Evolutionary conservation across 768 basidiomycete species (phyloP).

Genomic region (Amanita rimosa): DNA sequence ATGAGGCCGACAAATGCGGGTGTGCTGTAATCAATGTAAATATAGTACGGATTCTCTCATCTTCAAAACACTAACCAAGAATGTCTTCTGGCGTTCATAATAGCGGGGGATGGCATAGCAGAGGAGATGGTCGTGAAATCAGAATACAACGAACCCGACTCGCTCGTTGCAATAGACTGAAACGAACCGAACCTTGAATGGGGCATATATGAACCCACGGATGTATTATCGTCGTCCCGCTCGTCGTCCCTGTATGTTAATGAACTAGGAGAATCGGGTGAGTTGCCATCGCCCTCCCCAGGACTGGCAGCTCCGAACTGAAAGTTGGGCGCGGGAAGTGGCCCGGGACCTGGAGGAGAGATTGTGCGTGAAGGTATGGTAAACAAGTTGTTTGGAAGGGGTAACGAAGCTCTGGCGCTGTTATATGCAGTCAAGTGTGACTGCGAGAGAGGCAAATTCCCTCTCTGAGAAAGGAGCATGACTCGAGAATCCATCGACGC

Average conservation of each 20-base stretch:
- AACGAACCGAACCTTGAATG: constrained; percentile 53
- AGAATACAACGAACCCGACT: constrained; percentile 41
- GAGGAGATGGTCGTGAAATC: constrained; percentile 24
- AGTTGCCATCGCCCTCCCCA: constrained; percentile 39
- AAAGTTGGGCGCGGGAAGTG: constrained; percentile 50
- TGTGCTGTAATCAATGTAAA: constrained; percentile 14
- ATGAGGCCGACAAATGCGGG: constrained; percentile 30
- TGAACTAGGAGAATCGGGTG: constrained; percentile 38
- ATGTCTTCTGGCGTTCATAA: constrained; percentile 19
- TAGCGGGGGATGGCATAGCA: constrained; percentile 10
- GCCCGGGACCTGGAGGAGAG: constrained; percentile 37
- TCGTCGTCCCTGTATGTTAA: constrained; percentile 38
- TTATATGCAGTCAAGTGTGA: constrained; percentile 32
- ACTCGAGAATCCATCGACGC: constrained; percentile 29
- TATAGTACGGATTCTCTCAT: constrained; percentile 6
- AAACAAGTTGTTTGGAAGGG: constrained; percentile 36
- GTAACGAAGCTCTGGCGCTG: constrained; percentile 31
- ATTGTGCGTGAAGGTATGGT: constrained; percentile 35
- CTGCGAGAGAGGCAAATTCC: constrained; percentile 22
- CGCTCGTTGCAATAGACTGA: constrained; percentile 48
- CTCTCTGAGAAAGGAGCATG: constrained; percentile 22
- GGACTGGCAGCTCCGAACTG: constrained; percentile 53
- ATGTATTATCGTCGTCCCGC: constrained; percentile 35
- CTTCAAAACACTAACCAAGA: constrained; percentile 26
- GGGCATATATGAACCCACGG: constrained; percentile 36